Conservation (phyloP, 2,329 filamentous ascomycete genomes). For the Penicillium vulpinum region DNA sequence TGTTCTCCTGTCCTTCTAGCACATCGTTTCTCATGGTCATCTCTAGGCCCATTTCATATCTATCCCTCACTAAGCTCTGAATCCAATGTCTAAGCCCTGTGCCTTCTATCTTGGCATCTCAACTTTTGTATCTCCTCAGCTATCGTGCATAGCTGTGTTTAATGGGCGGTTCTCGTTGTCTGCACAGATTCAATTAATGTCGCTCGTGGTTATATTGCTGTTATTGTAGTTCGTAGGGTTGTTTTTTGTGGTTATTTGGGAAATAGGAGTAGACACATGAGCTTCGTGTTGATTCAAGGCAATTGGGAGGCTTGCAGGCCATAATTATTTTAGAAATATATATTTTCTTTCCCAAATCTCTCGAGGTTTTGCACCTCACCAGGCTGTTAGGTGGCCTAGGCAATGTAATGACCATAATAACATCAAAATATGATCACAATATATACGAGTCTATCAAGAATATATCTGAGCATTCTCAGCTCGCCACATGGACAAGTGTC, state of each 20-base stretch:
- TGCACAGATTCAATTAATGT: not conserved
- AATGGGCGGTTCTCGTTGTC: not conserved
- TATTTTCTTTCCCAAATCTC: not conserved
- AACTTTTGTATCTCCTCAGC: not conserved
- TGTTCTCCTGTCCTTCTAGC: constrained; percentile 27
- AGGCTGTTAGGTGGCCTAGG: not conserved
- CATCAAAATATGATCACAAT: not conserved
- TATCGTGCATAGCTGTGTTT: not conserved
- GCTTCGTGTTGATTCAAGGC: not conserved
- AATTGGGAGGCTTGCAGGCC: not conserved
- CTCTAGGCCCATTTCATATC: constrained; percentile 23
- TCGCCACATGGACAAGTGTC: not conserved
- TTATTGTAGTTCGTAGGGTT: not conserved
- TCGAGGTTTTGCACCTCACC: not conserved
- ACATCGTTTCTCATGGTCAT: constrained; percentile 31
- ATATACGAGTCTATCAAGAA: not conserved
- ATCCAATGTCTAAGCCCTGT: constrained; percentile 14
- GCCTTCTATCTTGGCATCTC: constrained; percentile 2
- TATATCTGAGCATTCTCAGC: not conserved
- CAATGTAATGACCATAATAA: not conserved
- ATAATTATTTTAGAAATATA: not conserved
- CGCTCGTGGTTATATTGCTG: not conserved
- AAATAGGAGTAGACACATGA: not conserved
- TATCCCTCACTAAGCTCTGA: constrained; percentile 17
- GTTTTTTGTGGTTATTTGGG: not conserved